Percentiles rank a stretch among this genome's conserved stretches.
Conservation (phyloP, 176 grass and related monocot species). For the Typha latifolia region DNA sequence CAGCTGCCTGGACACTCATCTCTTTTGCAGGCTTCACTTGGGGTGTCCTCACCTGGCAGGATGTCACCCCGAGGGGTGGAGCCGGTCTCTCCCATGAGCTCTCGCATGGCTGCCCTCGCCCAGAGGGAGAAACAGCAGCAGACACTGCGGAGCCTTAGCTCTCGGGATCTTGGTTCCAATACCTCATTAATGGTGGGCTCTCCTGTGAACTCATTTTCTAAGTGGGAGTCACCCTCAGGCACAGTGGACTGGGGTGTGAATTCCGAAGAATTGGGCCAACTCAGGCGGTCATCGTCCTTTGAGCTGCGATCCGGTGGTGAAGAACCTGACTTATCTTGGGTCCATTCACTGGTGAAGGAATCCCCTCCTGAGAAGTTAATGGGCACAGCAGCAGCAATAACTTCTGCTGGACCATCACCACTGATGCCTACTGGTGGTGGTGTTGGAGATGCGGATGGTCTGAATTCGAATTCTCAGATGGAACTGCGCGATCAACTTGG, state of each 20-base stretch:
- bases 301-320: slow-evolving; percentile 20
- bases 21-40: slow-evolving; percentile 56
- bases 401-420: slow-evolving; percentile 11
- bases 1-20: slow-evolving; percentile 51
- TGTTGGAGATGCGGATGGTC: slow-evolving; percentile 14
- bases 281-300: background rate
- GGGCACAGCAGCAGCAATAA: background rate
- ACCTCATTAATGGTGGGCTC: slow-evolving; percentile 32
- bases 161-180: slow-evolving; percentile 51
- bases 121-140: slow-evolving; percentile 71
- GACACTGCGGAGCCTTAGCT: slow-evolving; percentile 70
- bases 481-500: slow-evolving; percentile 51
- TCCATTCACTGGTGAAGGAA: slow-evolving; percentile 48
- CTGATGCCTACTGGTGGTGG: slow-evolving; percentile 24
- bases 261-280: slow-evolving; percentile 19
- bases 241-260: slow-evolving; percentile 69
- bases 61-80: slow-evolving; percentile 57
- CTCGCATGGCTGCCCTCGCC: slow-evolving; percentile 43
- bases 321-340: slow-evolving; percentile 77
- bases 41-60: slow-evolving; percentile 41
- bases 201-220: slow-evolving; percentile 51
- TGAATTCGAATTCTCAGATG: slow-evolving; percentile 23
- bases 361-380: slow-evolving; percentile 7
- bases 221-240: slow-evolving; percentile 54
- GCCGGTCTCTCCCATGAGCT: slow-evolving; percentile 60